Percentiles rank a stretch among this genome's conserved stretches.
Conservation (phyloP, 208 protist species). For the Trypanosoma brucei region DNA sequence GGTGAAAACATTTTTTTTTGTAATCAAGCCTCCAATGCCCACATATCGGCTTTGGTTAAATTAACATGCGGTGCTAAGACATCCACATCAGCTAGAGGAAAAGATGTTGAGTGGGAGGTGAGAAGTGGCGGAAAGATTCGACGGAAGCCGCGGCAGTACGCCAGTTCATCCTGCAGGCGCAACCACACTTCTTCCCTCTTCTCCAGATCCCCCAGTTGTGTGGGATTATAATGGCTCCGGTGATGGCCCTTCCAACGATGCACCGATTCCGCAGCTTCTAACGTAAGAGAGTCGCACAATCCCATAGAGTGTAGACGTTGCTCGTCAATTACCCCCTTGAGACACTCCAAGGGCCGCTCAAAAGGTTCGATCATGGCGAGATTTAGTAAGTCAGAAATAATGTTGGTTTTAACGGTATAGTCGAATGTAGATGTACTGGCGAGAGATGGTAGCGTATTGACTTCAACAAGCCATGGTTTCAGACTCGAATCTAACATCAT, state of each 20-base stretch:
- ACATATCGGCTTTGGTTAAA: slow-evolving; percentile 25
- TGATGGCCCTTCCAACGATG: slow-evolving; percentile 3
- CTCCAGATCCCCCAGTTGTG: slow-evolving; percentile 19
- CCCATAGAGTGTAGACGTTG: slow-evolving; percentile 4
- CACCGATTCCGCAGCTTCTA: slow-evolving; percentile 10
- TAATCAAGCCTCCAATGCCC: slow-evolving; percentile 26
- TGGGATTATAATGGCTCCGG: not conserved
- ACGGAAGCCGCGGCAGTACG: slow-evolving; percentile 68
- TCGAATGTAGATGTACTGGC: slow-evolving; percentile 85
- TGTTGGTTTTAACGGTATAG: slow-evolving; percentile 81
- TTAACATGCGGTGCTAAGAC: slow-evolving; percentile 1
- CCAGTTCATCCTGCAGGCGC: slow-evolving; percentile 58
- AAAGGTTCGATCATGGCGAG: slow-evolving; percentile 79
- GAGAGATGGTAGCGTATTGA: slow-evolving; percentile 90
- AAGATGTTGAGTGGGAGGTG: not conserved
- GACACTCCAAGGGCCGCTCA: slow-evolving; percentile 26
- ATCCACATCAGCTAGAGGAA: slow-evolving; percentile 19
- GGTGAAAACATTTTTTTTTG: not conserved
- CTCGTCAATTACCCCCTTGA: slow-evolving; percentile 12
- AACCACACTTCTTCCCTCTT: slow-evolving; percentile 39
- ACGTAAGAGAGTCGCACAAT: slow-evolving; percentile 15
- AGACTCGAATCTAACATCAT: slow-evolving; percentile 80
- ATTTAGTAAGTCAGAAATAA: slow-evolving; percentile 87
- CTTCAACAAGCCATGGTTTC: slow-evolving; percentile 82
- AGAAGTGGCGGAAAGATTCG: slow-evolving; percentile 72